Base-by-base conservation (phyloP, 305 asterid species). In the Euphrasia arctica region DNA sequence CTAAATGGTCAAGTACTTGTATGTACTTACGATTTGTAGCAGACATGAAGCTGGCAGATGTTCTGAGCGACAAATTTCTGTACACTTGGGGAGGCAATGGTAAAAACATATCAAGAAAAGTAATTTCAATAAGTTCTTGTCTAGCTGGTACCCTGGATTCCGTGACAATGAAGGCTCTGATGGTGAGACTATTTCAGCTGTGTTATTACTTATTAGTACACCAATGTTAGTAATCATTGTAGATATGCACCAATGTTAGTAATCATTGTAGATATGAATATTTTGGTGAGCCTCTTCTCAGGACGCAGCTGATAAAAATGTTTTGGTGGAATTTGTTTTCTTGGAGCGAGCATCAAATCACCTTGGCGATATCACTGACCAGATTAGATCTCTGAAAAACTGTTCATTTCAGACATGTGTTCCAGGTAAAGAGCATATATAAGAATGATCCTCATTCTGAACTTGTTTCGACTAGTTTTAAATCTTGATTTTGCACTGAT, bases 301-400 rank as follows among this genome's bases (percentile, higher is more conserved):
- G 98, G 98, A 85, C 65, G 95, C 91, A 7, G 90, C 88, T 66
- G 94, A 82, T 59, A 86, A 74, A 71, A 78, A 82, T 80, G 79
- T 93, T 70, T 66, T 74, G 22, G 80, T 90, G 62, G 95, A 93
- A 73, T 82, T 87, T 77, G 64, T 81, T 78, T 78, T 83, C 70
- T 65, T 93, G 73, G 86, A 83, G 78, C 90, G 82, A 77, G 64
- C 79, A 60, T 66, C 87, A 68, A 85, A 78, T 74, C 78, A 80
- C 68, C 78, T 72, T 59, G 79, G 79, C 42, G 93, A 84, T 68
- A 57, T 71, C 73, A 52, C 83, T 63, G 84, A 72, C 70, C 89
- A 85, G 79, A 85, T 88, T 60, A 84, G 80, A 42, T 85, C 87
- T 75, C 82, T 85, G 0, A 83, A 77, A 70, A 83, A 87, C 75